These are phyloP conservation scores for Leavenworthia alabamica DNA, from an alignment of 345 rosid genomes.

Conservation along the genomic window DNA sequence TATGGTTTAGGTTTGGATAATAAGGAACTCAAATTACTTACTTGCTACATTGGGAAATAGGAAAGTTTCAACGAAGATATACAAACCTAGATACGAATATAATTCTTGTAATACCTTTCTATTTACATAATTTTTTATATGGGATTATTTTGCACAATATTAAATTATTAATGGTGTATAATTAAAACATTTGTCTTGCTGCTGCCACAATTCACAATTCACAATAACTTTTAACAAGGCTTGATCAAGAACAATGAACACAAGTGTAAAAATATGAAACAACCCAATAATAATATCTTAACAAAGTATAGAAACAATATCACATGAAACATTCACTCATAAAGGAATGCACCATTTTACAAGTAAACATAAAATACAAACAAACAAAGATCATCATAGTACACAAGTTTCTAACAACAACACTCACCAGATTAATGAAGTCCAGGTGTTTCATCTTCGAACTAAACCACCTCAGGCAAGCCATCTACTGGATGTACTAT, in stretches of 20 bases:
- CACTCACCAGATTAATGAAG: conserved; percentile 25
- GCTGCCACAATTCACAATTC: too few species aligned
- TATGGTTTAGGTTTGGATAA: too few species aligned
- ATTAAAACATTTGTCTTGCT: too few species aligned
- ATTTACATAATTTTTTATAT: too few species aligned
- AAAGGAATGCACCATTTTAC: conserved; percentile 27
- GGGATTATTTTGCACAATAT: too few species aligned
- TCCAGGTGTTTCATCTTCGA: conserved; percentile 33
- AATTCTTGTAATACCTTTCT: too few species aligned
- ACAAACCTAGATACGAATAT: too few species aligned
- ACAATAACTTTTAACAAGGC: background rate
- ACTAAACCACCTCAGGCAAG: conserved; percentile 69
- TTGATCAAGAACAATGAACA: background rate
- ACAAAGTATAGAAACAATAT: conserved; percentile 12
- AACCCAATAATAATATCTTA: conserved; percentile 9
- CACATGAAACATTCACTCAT: conserved; percentile 32
- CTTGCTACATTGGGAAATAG: too few species aligned
- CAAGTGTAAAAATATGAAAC: background rate
- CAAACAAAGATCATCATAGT: conserved; percentile 7
- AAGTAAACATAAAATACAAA: conserved; percentile 17
- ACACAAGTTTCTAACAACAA: conserved; percentile 28
- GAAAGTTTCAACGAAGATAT: too few species aligned
- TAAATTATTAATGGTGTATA: too few species aligned
- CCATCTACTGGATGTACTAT: conserved; percentile 36
- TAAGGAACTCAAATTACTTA: too few species aligned